Conservation (phyloP, 495 filamentous ascomycete species). For the Neurospora africana region DNA sequence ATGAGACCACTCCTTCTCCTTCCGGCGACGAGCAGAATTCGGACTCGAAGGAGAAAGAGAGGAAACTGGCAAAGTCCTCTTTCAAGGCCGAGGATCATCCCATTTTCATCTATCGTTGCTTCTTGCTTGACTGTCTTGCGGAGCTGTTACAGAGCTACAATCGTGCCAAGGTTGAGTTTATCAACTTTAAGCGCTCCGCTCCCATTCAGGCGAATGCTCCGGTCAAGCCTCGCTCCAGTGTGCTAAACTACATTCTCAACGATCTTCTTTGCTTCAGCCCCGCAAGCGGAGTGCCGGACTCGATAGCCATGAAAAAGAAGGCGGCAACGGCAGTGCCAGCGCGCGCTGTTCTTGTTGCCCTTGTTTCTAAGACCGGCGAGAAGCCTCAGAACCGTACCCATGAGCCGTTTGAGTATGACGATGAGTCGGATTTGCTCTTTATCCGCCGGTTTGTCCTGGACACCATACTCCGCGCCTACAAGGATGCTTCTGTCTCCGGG, state of each 20-base stretch:
- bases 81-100: conserved; percentile 93
- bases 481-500: conserved; percentile 67
- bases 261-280: conserved; percentile 71
- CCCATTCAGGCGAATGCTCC: conserved; percentile 71
- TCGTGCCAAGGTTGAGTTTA: conserved; percentile 92
- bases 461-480: conserved; percentile 83
- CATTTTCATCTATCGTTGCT: conserved; percentile 93
- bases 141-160: conserved; percentile 92
- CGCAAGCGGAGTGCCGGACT: conserved; percentile 57
- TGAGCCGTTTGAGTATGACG: conserved; percentile 52
- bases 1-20: conserved; percentile 15
- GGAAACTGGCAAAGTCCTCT: conserved; percentile 60
- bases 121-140: conserved; percentile 84
- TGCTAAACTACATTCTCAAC: conserved; percentile 87
- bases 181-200: conserved; percentile 89
- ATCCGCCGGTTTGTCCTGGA: conserved; percentile 92
- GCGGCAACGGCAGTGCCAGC: conserved; percentile 74
- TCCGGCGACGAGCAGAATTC: conserved; percentile 12
- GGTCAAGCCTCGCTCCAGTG: conserved; percentile 84
- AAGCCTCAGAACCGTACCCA: conserved; percentile 39
- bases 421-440: conserved; percentile 81
- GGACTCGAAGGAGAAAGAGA: conserved; percentile 35
- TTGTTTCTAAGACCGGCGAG: conserved; percentile 83
- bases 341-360: conserved; percentile 69
- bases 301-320: conserved; percentile 70